Evolutionary conservation across 2,329 filamentous ascomycete genomes (phyloP).

Genomic region (Aspergillus carbonarius): DNA sequence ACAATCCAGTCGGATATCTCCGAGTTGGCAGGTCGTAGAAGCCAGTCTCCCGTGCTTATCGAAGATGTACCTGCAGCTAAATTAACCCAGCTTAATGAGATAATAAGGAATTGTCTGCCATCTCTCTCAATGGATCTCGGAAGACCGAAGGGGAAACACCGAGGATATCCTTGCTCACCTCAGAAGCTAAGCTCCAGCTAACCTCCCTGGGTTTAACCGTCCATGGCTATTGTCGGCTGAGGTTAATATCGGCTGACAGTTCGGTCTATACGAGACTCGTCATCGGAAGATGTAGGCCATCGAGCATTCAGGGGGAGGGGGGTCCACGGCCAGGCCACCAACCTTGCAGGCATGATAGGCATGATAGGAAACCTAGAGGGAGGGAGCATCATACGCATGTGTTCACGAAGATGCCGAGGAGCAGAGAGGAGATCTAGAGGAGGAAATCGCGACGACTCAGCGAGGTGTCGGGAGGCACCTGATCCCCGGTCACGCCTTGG

Average conservation of each 20-base stretch:
- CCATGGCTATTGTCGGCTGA: background rate
- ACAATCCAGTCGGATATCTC: background rate
- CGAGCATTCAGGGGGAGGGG: background rate
- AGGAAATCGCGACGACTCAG: background rate
- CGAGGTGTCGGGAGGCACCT: background rate
- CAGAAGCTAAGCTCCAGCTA: background rate
- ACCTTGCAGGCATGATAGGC: background rate
- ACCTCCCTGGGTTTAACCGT: background rate
- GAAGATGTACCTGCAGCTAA: background rate
- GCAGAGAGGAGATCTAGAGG: background rate
- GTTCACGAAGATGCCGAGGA: background rate
- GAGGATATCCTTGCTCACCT: background rate
- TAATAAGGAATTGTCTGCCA: background rate
- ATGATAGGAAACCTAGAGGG: background rate
- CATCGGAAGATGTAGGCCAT: background rate
- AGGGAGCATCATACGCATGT: background rate
- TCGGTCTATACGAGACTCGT: background rate
- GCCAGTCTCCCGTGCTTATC: background rate
- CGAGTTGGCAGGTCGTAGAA: background rate
- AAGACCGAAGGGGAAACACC: background rate
- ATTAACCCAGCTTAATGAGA: background rate
- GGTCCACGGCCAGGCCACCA: background rate
- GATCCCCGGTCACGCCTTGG: background rate
- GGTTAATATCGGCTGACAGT: background rate
- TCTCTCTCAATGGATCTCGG: background rate